Base-by-base conservation (phyloP, 2,329 filamentous ascomycete species). In the Pestalotiopsis fici region DNA sequence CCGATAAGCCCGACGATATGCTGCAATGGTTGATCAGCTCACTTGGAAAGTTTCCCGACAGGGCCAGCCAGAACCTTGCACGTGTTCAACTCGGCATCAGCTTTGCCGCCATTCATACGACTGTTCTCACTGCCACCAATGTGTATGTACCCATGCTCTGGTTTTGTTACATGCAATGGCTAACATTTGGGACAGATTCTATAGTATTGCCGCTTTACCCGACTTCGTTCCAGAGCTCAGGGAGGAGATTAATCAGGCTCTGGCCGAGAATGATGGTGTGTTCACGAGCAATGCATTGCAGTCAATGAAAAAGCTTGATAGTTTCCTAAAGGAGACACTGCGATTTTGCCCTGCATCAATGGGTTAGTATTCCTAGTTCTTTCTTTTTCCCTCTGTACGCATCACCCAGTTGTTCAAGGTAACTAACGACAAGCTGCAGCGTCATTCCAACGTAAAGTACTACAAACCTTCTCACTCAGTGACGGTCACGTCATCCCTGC, bases 61-160 rank as follows among this genome's bases (percentile, higher is more conserved):
- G 73, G 4, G 68, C 73, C 37, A 73, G 70, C 15, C 76, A 78
- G 61, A 70, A 76, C 27, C 66, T 84, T 7, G 77, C 82, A 0
- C 76, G 77, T 64, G 69, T 79, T 4, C 83, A 85, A 72, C 76
- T 85, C 3, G 73, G 72, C 0, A 69, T 86, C 18, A 82, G 77
- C 55, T 81, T 86, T 70, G 84, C 83, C 0, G 80, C 85, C 1
- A 86, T 87, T 37, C 83, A 86, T 68, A 85, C 83, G 0, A 86
- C 83, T 0, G 79, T 81, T 0, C 64, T 82, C 60, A 79, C 81
- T 0, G 65, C 78, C 0, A 82, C 80, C 0, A 86, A 76, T 67
- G 80, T 67, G 78, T 80, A 65, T 59, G 77, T 72, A 15, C 4
- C 27, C 15, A 9, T 59, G 28, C 4, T 12, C 23, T 18, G 13